These are phyloP conservation scores for Arachis stenosperma DNA, from an alignment of 306 rosid species.

Conservation along the genomic window DNA sequence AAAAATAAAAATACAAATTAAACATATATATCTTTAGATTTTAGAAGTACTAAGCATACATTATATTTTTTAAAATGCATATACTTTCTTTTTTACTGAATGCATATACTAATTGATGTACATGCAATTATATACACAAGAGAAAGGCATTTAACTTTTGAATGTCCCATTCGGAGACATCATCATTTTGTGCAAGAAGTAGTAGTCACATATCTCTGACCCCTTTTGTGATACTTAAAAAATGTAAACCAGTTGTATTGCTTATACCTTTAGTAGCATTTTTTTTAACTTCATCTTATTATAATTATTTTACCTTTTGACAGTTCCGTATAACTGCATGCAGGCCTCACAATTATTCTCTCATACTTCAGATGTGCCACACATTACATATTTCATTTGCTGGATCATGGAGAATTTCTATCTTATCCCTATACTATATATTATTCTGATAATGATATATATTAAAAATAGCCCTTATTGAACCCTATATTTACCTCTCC, in stretches of 20 bases:
- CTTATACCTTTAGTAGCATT: slow-evolving; percentile 27
- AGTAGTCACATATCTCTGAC: slow-evolving; percentile 52
- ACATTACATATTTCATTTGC: slow-evolving; percentile 8
- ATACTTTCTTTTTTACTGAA: too few relatives aligned
- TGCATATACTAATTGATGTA: too few relatives aligned
- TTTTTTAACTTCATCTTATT: slow-evolving; percentile 40
- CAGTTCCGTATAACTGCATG: slow-evolving; percentile 25
- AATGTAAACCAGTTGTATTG: slow-evolving; percentile 21
- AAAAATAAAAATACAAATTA: too few relatives aligned
- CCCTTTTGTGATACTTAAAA: slow-evolving; percentile 44
- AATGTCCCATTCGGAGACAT: slow-evolving; percentile 64
- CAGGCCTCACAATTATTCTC: slow-evolving; percentile 2
- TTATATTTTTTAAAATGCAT: too few relatives aligned
- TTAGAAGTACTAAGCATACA: too few relatives aligned
- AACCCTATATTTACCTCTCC: too few relatives aligned
- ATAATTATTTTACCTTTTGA: slow-evolving; percentile 34
- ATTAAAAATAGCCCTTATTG: too few relatives aligned
- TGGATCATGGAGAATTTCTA: not conserved
- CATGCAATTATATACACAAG: slow-evolving; percentile 7
- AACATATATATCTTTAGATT: too few relatives aligned
- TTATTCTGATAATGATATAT: too few relatives aligned
- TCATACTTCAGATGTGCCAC: not conserved
- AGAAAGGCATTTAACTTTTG: slow-evolving; percentile 70
- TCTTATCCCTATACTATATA: not conserved
- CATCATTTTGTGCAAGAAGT: slow-evolving; percentile 68